These are phyloP conservation scores for Penicillium sp. DNA, from an alignment of 2,329 filamentous ascomycete species.

Conservation along the genomic window DNA sequence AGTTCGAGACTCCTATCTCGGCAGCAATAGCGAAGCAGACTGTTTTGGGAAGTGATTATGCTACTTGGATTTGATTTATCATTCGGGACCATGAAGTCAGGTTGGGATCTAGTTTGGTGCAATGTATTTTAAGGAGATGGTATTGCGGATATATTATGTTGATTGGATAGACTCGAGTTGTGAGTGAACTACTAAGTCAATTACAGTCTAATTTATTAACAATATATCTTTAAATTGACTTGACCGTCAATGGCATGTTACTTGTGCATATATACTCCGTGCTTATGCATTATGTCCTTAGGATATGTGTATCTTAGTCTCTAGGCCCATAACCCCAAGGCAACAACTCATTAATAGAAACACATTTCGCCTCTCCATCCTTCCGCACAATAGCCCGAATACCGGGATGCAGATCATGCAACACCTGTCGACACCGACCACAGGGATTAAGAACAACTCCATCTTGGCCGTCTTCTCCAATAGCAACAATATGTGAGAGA, in stretches of 20 bases:
- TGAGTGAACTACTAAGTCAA: neutral
- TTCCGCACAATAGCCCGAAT: conserved; percentile 20
- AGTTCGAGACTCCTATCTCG: conserved; percentile 19
- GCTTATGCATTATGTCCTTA: neutral
- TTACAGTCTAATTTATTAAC: neutral
- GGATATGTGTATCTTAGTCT: neutral
- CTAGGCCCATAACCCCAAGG: neutral
- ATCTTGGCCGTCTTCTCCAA: conserved; percentile 16
- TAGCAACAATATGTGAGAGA: conserved; percentile 22
- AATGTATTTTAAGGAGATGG: conserved; percentile 11
- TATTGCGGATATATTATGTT: conserved; percentile 7
- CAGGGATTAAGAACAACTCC: conserved; percentile 20
- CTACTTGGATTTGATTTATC: conserved; percentile 17
- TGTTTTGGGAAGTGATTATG: conserved; percentile 19
- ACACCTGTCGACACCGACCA: conserved; percentile 24
- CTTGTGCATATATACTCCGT: neutral
- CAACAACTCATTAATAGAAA: neutral
- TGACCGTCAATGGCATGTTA: neutral
- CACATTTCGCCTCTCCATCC: neutral
- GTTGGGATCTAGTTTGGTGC: too few species aligned
- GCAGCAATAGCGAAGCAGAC: conserved; percentile 22
- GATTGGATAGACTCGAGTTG: conserved; percentile 13
- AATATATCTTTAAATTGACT: neutral
- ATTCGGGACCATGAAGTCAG: neutral
- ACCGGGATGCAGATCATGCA: conserved; percentile 21